Conservation (phyloP, 495 filamentous ascomycete genomes). For the Neurospora sp. region DNA sequence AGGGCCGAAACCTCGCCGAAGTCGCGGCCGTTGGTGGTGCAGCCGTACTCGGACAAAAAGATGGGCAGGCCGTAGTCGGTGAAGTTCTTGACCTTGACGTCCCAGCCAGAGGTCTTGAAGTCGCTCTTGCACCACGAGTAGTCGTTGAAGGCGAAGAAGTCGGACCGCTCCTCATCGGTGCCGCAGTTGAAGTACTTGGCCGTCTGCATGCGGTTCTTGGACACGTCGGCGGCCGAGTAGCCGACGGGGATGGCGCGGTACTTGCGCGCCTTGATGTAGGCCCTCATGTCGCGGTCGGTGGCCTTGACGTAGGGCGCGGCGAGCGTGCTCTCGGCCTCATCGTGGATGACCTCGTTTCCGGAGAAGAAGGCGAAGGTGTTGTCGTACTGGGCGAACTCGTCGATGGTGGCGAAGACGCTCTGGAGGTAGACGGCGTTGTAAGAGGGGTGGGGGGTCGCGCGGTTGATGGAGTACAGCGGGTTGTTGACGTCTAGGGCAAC, state of each 20-base stretch:
- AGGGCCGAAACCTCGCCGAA: slow-evolving; percentile 75
- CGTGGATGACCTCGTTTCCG: slow-evolving; percentile 95
- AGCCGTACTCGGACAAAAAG: slow-evolving; percentile 96
- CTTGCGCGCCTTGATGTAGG: slow-evolving; percentile 64
- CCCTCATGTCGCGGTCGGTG: slow-evolving; percentile 82
- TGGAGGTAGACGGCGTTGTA: slow-evolving; percentile 93
- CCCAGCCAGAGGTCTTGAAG: slow-evolving; percentile 73
- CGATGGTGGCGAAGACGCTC: slow-evolving; percentile 88
- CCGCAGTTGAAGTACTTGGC: slow-evolving; percentile 96
- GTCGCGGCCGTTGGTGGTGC: slow-evolving; percentile 65
- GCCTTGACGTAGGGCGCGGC: slow-evolving; percentile 89
- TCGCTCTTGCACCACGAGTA: slow-evolving; percentile 96
- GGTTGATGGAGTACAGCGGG: slow-evolving; percentile 26
- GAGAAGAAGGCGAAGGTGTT: slow-evolving; percentile 97
- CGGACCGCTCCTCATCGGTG: slow-evolving; percentile 70
- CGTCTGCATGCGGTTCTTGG: slow-evolving; percentile 80
- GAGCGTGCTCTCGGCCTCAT: slow-evolving; percentile 57
- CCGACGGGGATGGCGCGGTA: slow-evolving; percentile 82
- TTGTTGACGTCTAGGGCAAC: slow-evolving; percentile 68
- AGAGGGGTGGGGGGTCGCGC: slow-evolving; percentile 50
- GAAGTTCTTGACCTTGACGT: slow-evolving; percentile 85
- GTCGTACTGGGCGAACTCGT: slow-evolving; percentile 76
- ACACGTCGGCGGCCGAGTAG: slow-evolving; percentile 86
- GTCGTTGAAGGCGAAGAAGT: slow-evolving; percentile 98
- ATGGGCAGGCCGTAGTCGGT: slow-evolving; percentile 83